Percentiles rank a stretch among this genome's conserved stretches.
Conservation (phyloP, 345 rosid genomes). For the Salix arbutifolia region DNA sequence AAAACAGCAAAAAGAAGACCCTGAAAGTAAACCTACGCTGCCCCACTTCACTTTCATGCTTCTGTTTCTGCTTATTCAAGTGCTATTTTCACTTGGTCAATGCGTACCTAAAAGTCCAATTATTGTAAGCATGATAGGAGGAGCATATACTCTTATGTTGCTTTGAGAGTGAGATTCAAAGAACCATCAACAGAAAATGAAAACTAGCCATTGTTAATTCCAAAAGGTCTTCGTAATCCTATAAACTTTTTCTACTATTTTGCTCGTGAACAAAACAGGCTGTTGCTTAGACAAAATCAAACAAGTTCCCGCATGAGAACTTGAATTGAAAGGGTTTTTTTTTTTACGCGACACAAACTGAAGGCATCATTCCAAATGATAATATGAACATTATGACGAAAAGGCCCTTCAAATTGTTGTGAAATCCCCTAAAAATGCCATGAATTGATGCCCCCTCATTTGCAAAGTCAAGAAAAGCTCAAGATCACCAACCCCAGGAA, state of each 20-base stretch:
- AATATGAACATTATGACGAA: too few species aligned
- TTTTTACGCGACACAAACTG: background rate
- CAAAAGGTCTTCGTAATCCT: background rate
- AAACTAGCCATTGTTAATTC: background rate
- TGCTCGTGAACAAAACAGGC: background rate
- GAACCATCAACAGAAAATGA: background rate
- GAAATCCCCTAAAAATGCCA: too few species aligned
- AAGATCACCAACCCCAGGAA: background rate
- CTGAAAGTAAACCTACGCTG: background rate
- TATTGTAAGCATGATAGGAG: background rate
- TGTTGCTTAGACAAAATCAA: background rate
- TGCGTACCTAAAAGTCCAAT: background rate
- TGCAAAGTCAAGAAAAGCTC: background rate
- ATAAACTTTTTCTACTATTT: background rate
- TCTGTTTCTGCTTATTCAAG: background rate
- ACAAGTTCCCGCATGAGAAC: background rate
- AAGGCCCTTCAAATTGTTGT: background rate
- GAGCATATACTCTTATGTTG: background rate
- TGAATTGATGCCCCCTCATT: background rate
- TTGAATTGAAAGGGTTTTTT: background rate
- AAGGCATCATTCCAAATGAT: background rate
- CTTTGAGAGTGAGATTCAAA: background rate
- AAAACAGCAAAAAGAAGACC: slow-evolving; percentile 23
- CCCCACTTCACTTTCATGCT: slow-evolving; percentile 10
- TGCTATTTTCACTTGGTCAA: background rate